Percentiles rank a stretch among this genome's conserved stretches.
Evolutionary conservation across 331 rosid genomes (phyloP).

Genomic region (Quercus lobata): DNA sequence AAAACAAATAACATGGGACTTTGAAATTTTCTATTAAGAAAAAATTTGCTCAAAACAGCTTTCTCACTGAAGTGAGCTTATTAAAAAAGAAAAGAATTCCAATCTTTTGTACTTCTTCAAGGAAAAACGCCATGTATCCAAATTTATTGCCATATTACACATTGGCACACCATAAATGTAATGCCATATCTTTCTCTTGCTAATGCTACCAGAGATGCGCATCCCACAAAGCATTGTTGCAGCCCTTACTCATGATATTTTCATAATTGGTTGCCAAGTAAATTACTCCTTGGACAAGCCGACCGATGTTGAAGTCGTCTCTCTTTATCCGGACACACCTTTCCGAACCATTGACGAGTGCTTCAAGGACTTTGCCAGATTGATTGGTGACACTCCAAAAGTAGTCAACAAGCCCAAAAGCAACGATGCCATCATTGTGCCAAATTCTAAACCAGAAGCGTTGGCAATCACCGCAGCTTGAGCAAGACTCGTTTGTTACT

Average conservation of each 20-base stretch:
- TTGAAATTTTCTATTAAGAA: too few relatives aligned
- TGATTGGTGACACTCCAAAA: neutral
- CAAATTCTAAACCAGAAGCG: constrained; percentile 5
- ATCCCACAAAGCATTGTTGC: constrained; percentile 24
- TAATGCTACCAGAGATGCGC: neutral
- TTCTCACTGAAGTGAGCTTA: too few relatives aligned
- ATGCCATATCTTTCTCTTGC: neutral
- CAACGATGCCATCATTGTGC: neutral
- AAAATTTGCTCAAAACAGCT: too few relatives aligned
- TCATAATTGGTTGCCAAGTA: constrained; percentile 29
- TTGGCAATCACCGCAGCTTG: neutral
- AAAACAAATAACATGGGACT: too few relatives aligned
- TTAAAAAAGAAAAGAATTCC: too few relatives aligned
- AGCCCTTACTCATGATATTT: constrained; percentile 24
- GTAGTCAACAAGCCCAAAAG: neutral
- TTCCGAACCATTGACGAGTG: constrained; percentile 16
- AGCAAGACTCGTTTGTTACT: too few relatives aligned
- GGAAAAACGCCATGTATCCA: too few relatives aligned
- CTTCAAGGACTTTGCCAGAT: constrained; percentile 8
- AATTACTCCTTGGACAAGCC: constrained; percentile 11
- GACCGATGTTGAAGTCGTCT: constrained; percentile 10
- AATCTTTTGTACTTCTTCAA: too few relatives aligned
- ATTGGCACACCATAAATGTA: too few relatives aligned
- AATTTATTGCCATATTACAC: too few relatives aligned
- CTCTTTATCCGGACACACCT: constrained; percentile 20